These are phyloP conservation scores for Diaporthe ilicicola DNA, from an alignment of 2,329 filamentous ascomycete genomes.

Conservation along the genomic window DNA sequence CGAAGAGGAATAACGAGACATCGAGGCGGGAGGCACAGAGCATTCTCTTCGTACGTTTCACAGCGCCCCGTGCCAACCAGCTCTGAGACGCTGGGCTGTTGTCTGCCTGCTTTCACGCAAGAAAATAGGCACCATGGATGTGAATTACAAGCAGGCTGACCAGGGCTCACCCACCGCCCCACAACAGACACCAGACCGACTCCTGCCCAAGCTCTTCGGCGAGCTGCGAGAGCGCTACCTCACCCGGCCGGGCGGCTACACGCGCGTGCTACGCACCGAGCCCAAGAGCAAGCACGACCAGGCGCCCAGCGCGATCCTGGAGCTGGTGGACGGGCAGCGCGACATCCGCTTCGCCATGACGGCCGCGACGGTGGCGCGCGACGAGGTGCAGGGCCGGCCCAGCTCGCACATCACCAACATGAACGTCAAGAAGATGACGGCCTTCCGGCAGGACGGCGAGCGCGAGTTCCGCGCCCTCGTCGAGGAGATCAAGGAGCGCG, in stretches of 20 bases:
- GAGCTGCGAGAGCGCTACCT: slow-evolving; percentile 82
- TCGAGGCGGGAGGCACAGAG: slow-evolving; percentile 77
- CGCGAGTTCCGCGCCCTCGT: slow-evolving; percentile 74
- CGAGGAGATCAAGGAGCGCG: slow-evolving; percentile 47
- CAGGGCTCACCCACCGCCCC: background rate
- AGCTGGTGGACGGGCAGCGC: slow-evolving; percentile 92
- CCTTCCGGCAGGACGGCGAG: slow-evolving; percentile 74
- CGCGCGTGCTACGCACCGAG: slow-evolving; percentile 91
- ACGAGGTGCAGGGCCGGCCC: slow-evolving; percentile 61
- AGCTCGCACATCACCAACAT: slow-evolving; percentile 76
- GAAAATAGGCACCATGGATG: background rate
- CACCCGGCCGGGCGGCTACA: slow-evolving; percentile 87
- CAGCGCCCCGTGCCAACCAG: slow-evolving; percentile 52
- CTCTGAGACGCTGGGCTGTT: background rate
- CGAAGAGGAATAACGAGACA: slow-evolving; percentile 91
- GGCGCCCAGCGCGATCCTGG: slow-evolving; percentile 87
- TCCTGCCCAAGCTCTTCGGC: slow-evolving; percentile 89
- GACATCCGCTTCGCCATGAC: slow-evolving; percentile 97
- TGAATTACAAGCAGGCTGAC: background rate
- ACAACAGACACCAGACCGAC: slow-evolving; percentile 69
- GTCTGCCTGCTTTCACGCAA: background rate
- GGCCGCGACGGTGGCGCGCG: slow-evolving; percentile 80
- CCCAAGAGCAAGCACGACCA: slow-evolving; percentile 90
- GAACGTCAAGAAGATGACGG: slow-evolving; percentile 86
- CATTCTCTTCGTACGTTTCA: slow-evolving; percentile 83